These are phyloP conservation scores for Ensete glaucum DNA, from an alignment of 176 grass and related monocot genomes.

Conservation along the genomic window DNA sequence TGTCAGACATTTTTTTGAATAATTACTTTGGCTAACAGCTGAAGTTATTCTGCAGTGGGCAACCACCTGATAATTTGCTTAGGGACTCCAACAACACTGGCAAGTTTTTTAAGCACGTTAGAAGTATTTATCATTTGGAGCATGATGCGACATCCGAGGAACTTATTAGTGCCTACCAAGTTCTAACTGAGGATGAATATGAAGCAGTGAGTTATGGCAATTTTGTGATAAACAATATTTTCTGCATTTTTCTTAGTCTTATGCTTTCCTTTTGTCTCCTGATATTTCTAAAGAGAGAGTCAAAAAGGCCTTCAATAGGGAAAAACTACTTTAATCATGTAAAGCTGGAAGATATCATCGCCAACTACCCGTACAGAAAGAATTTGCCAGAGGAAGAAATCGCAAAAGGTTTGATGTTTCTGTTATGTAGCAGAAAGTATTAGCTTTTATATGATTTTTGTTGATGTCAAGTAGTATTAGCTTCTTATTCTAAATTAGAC, in stretches of 20 bases:
- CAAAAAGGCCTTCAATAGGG: slow-evolving; percentile 64
- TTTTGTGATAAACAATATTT: slow-evolving; percentile 15
- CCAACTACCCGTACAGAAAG: slow-evolving; percentile 73
- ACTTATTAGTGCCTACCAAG: slow-evolving; percentile 48
- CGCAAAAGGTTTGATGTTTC: slow-evolving; percentile 44
- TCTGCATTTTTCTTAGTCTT: slow-evolving; percentile 15
- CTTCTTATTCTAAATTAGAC: slow-evolving; percentile 3
- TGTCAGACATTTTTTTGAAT: too few relatives aligned
- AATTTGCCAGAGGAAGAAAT: slow-evolving; percentile 52
- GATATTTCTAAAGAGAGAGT: slow-evolving; percentile 57
- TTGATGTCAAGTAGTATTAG: not conserved
- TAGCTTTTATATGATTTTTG: not conserved
- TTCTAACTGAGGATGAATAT: slow-evolving; percentile 74
- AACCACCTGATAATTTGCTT: slow-evolving; percentile 80
- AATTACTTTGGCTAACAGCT: not conserved
- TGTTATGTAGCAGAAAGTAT: slow-evolving; percentile 7
- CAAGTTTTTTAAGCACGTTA: slow-evolving; percentile 75
- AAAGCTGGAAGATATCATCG: slow-evolving; percentile 74
- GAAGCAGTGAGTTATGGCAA: slow-evolving; percentile 54
- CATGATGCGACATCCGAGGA: slow-evolving; percentile 21
- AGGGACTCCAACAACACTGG: slow-evolving; percentile 70
- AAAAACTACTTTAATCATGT: slow-evolving; percentile 81
- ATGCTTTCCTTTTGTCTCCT: slow-evolving; percentile 23
- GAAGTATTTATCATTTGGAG: slow-evolving; percentile 49
- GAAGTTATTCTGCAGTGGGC: slow-evolving; percentile 42